These are phyloP conservation scores for Actinidia arguta DNA, from an alignment of 179 eudicot genomes.

Conservation along the genomic window DNA sequence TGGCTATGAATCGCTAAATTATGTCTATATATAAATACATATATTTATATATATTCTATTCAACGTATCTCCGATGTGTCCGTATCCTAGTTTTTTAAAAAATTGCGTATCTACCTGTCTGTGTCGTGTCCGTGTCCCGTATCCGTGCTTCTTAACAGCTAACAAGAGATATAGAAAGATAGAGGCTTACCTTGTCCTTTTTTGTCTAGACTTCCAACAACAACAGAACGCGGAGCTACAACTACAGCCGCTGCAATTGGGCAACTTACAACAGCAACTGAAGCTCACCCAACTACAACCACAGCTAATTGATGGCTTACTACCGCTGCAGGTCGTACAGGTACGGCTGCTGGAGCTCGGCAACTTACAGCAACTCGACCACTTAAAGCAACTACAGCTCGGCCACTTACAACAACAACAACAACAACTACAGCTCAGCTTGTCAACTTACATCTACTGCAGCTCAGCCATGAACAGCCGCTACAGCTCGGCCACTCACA, in stretches of 20 bases:
- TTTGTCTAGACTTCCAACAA: constrained; percentile 9
- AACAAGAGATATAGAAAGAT: background rate
- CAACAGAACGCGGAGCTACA: constrained; percentile 7
- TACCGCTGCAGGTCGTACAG: background rate
- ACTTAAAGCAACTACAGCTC: background rate
- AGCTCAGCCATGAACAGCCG: too few relatives aligned
- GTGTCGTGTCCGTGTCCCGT: too few relatives aligned
- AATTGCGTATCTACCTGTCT: too few relatives aligned
- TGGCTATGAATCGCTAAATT: too few relatives aligned
- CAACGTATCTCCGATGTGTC: too few relatives aligned
- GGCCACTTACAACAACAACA: constrained; percentile 2
- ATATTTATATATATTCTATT: too few relatives aligned
- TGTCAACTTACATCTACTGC: constrained; percentile 5
- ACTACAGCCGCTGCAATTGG: background rate
- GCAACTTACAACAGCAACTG: background rate
- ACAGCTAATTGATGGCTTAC: background rate
- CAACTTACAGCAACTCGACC: background rate
- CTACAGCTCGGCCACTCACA: background rate
- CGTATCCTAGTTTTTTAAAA: too few relatives aligned
- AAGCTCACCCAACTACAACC: background rate
- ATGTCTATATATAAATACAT: too few relatives aligned
- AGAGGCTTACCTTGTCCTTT: background rate
- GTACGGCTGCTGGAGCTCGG: background rate
- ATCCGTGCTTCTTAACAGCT: too few relatives aligned
- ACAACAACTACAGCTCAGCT: constrained; percentile 3